Evolutionary conservation across 768 basidiomycete genomes (phyloP).

Genomic region (Porphyrellus cyaneotinctus): DNA sequence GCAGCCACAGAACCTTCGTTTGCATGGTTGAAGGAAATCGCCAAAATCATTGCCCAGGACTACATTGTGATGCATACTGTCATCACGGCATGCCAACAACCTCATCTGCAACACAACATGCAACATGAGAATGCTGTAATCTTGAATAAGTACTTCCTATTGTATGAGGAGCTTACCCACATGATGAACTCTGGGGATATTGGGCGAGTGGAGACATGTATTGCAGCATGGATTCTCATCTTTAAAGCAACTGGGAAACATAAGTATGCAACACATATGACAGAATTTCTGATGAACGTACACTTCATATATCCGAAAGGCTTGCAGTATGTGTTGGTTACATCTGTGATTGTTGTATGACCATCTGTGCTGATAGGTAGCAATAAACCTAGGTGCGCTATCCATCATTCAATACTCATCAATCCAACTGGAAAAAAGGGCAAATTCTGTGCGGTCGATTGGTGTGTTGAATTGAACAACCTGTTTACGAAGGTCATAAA

Average conservation of each 20-base stretch:
- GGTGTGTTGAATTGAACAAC: background rate
- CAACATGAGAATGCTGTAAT: background rate
- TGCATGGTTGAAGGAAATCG: background rate
- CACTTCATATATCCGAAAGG: background rate
- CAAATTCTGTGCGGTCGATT: background rate
- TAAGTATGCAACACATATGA: no score
- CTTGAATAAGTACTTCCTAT: background rate
- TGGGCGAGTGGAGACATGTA: constrained; percentile 24
- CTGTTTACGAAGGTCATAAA: constrained; percentile 1
- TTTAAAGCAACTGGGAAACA: constrained; percentile 32
- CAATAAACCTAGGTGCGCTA: no score
- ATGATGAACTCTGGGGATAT: constrained; percentile 25
- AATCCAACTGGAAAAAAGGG: background rate
- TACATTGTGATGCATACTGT: background rate
- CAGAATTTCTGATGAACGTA: constrained; percentile 12
- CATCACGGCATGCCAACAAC: no score
- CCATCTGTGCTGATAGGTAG: background rate
- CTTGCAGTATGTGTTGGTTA: background rate
- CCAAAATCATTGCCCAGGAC: background rate
- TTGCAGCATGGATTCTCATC: constrained; percentile 26
- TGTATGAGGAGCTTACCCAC: background rate
- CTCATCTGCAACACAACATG: background rate
- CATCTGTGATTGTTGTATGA: no score
- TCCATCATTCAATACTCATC: background rate
- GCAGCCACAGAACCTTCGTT: background rate